Evolutionary conservation across 352 stramenopile species (phyloP).

Genomic region (Globisporangium cylindrosporum): DNA sequence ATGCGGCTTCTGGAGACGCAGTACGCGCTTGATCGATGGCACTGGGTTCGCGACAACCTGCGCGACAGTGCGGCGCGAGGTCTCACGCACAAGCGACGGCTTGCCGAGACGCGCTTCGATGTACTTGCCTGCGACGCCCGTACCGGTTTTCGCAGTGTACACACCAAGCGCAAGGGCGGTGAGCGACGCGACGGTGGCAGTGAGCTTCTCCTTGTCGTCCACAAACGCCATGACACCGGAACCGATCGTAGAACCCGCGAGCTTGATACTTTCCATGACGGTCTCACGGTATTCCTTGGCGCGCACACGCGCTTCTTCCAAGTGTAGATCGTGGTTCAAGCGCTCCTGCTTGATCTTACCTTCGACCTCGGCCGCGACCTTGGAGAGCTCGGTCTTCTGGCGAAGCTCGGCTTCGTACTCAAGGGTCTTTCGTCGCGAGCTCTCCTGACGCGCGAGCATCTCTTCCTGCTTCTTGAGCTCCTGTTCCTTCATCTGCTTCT

Average conservation of each 20-base stretch:
- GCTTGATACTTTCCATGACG: conserved; percentile 94
- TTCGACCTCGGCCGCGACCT: conserved; percentile 95
- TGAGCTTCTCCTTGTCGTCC: conserved; percentile 94
- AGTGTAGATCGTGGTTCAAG: conserved; percentile 97
- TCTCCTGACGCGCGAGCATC: conserved; percentile 94
- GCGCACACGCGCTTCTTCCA: conserved; percentile 94
- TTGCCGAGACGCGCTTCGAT: conserved; percentile 95
- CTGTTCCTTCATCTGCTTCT: conserved; percentile 95
- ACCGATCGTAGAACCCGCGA: conserved; percentile 93
- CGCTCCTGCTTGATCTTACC: conserved; percentile 96
- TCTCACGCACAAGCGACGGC: conserved; percentile 97
- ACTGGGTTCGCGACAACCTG: conserved; percentile 88
- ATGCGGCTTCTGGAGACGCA: conserved; percentile 86
- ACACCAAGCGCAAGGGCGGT: conserved; percentile 94
- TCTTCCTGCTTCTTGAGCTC: conserved; percentile 99
- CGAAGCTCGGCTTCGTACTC: conserved; percentile 96
- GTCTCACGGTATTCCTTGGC: conserved; percentile 91
- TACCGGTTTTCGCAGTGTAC: conserved; percentile 94
- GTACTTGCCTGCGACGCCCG: conserved; percentile 93
- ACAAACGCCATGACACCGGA: conserved; percentile 93
- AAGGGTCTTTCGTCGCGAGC: conserved; percentile 95
- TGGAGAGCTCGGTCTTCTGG: conserved; percentile 94
- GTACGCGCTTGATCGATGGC: conserved; percentile 83
- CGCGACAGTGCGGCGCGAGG: conserved; percentile 82
- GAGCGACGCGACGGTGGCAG: conserved; percentile 92